These are phyloP conservation scores for Globisporangium rhizosaccharum DNA, from an alignment of 352 stramenopile genomes.

Conservation along the genomic window DNA sequence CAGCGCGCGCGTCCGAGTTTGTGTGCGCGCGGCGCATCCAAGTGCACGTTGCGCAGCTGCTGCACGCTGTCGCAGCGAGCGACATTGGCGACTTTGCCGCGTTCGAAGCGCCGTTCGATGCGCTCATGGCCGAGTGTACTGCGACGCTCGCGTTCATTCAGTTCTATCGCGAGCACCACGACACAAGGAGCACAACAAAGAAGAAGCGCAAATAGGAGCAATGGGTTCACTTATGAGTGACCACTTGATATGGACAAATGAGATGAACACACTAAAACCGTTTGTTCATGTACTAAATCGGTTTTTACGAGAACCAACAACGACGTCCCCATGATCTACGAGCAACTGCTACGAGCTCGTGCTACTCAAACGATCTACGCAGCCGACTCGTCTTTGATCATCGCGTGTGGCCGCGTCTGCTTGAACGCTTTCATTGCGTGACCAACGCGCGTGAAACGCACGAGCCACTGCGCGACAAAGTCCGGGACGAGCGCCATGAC, in stretches of 20 bases:
- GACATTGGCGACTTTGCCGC: slow-evolving; percentile 39
- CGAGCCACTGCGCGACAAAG: slow-evolving; percentile 30
- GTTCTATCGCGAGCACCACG: slow-evolving; percentile 28
- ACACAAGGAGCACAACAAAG: slow-evolving; percentile 20
- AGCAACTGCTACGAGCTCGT: background rate
- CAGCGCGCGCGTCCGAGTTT: slow-evolving; percentile 60
- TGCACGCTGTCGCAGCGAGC: slow-evolving; percentile 50
- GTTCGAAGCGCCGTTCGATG: slow-evolving; percentile 16
- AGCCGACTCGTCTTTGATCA: slow-evolving; percentile 17
- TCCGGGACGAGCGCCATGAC: slow-evolving; percentile 30
- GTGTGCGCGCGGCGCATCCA: slow-evolving; percentile 62
- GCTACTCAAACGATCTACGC: no score
- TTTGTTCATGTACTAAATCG: background rate
- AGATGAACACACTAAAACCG: background rate
- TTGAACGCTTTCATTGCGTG: slow-evolving; percentile 43
- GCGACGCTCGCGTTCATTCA: slow-evolving; percentile 28
- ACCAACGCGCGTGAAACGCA: slow-evolving; percentile 31
- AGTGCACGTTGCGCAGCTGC: slow-evolving; percentile 49
- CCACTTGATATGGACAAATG: background rate
- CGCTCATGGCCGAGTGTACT: slow-evolving; percentile 26
- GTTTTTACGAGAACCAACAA: background rate
- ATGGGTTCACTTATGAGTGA: background rate
- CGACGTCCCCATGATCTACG: background rate
- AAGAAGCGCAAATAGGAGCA: slow-evolving; percentile 16
- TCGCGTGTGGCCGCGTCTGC: slow-evolving; percentile 35